phyloP scores from a whole-genome alignment of 179 eudicot species.

The Silene noctiflora region DNA sequence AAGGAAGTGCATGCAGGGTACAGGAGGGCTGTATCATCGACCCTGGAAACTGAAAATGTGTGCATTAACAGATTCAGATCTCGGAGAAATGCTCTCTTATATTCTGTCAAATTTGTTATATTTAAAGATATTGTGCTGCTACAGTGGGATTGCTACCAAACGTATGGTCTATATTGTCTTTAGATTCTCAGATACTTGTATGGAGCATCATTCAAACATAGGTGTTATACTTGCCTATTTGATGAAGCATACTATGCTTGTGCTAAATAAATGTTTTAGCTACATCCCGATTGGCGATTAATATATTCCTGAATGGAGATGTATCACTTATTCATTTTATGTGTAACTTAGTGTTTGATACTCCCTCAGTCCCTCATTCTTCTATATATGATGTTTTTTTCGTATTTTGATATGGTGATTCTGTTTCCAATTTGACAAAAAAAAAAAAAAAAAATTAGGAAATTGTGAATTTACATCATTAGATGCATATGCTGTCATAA shows the following conservation, averaged over 20 bases:
- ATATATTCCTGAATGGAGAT: neutral
- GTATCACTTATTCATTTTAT: neutral
- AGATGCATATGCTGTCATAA: too few species aligned
- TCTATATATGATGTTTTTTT: too few species aligned
- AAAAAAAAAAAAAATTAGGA: too few species aligned
- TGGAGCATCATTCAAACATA: neutral
- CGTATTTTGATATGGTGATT: too few species aligned
- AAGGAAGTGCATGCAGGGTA: neutral
- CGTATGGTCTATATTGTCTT: neutral
- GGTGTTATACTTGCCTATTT: neutral
- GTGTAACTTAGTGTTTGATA: neutral
- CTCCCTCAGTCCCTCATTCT: too few species aligned
- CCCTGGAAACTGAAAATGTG: slow-evolving; percentile 4
- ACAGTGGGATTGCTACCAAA: neutral
- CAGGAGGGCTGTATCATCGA: neutral
- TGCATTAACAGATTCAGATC: neutral
- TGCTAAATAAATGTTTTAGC: neutral
- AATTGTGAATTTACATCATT: too few species aligned
- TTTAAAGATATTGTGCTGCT: neutral
- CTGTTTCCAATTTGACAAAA: too few species aligned
- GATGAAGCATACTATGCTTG: neutral
- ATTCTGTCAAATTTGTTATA: neutral
- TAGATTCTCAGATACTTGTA: neutral
- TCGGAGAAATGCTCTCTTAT: neutral
- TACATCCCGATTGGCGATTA: neutral